Conservation (phyloP, 2,329 filamentous ascomycete genomes). For the Daldinia sp. region DNA sequence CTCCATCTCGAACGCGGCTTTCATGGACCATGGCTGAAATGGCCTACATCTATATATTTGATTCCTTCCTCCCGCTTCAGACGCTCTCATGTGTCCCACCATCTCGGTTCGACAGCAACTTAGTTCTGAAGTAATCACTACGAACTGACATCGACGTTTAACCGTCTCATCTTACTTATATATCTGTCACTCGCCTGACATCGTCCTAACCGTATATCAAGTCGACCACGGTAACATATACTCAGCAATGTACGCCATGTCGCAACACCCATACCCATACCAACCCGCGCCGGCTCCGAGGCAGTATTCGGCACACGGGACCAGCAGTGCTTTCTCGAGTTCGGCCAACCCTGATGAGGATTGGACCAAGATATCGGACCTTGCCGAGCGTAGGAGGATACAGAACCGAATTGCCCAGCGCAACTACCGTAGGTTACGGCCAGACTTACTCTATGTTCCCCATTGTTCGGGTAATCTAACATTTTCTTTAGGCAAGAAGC, state of each 20-base stretch:
- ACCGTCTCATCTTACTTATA: conserved; percentile 7
- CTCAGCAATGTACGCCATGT: conserved; percentile 53
- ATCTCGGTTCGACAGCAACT: conserved; percentile 34
- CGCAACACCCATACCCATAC: conserved; percentile 55
- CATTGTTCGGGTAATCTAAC: conserved; percentile 15
- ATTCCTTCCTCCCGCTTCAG: conserved; percentile 38
- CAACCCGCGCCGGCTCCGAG: conserved; percentile 58
- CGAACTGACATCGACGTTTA: background rate
- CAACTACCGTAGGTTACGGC: conserved; percentile 78
- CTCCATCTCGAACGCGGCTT: conserved; percentile 30
- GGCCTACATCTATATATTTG: conserved; percentile 41
- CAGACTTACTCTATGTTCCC: background rate
- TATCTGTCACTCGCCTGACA: background rate
- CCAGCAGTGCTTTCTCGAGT: conserved; percentile 92
- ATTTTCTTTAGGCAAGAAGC: conserved; percentile 77
- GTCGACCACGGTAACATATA: conserved; percentile 23
- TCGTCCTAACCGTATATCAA: background rate
- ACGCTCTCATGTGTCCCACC: conserved; percentile 37
- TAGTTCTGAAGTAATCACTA: conserved; percentile 18
- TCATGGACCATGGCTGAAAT: conserved; percentile 32
- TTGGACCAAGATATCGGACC: conserved; percentile 98
- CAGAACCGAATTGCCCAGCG: conserved; percentile 98
- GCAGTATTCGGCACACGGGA: conserved; percentile 76
- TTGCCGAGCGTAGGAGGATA: conserved; percentile 91
- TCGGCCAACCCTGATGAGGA: conserved; percentile 96